phyloP scores from a whole-genome alignment of 75 land plant genomes.

The Picea sitchensis region DNA sequence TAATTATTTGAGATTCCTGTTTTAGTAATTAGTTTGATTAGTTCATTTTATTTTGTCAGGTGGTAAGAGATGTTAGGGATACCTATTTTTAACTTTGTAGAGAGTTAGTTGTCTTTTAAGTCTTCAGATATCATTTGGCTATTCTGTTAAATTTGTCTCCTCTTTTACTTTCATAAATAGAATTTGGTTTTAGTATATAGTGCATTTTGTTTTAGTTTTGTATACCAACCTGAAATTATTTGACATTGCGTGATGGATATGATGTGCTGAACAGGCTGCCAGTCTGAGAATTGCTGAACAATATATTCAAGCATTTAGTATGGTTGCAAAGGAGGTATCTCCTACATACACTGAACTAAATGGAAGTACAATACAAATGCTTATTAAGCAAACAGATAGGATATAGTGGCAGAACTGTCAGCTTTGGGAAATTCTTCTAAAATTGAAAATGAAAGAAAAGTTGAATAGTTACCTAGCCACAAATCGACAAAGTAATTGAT shows the following conservation, averaged over 20 bases:
- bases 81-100: background rate
- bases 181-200: background rate
- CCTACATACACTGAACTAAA: background rate
- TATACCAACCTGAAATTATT: background rate
- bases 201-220: background rate
- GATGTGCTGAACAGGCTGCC: conserved; percentile 58
- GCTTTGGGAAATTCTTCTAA: background rate
- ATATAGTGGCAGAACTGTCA: background rate
- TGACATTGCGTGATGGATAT: background rate
- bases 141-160: background rate
- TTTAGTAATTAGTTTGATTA: background rate
- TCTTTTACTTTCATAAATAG: background rate
- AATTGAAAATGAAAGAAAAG: background rate
- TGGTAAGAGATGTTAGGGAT: background rate
- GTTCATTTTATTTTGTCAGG: background rate
- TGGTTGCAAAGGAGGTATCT: conserved; percentile 85
- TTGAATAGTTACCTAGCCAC: background rate
- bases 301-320: conserved; percentile 76
- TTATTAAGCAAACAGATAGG: background rate
- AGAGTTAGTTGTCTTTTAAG: background rate
- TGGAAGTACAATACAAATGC: background rate
- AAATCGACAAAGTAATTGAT: background rate
- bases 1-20: background rate
- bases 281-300: conserved; percentile 88
- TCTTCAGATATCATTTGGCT: background rate